Evolutionary conservation across 495 filamentous ascomycete genomes (phyloP), one percentile per base, ranked within the genome.

Genomic region (Xylaria intraflava): DNA sequence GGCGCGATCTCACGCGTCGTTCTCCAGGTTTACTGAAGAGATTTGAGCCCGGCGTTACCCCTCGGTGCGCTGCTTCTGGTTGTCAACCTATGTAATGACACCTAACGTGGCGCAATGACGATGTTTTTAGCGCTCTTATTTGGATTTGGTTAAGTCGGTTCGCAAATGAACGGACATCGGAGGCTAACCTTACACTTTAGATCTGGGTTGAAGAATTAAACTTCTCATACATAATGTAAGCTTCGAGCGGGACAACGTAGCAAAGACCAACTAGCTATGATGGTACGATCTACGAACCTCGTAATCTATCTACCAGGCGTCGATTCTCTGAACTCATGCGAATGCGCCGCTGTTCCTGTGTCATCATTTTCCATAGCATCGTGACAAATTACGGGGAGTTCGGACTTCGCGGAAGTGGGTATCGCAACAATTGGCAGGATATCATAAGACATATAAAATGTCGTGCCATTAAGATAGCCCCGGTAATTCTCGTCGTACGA

Each of bases 21-120:
- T 55, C 6, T 80, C 79, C 20, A 64, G 73, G 46, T 82, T 82
- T 55, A 75, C 70, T 8, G 79, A 82, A 63, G 67, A 74, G 51
- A 70, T 79, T 57, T 80, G 66, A 76, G 11, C 56, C 19, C n/a
- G 11, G 14, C 31, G n/a, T 59, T 4, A 24, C 51, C 43, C 33
- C 51, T 47, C 38, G 41, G 58, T 51, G 58, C 48, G 51, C 52
- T 58, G 56, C 52, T 52, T 60, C 30, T 49, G 46, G 41, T 19
- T 61, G 53, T 58, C 5, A 33, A 46, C 17, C 19, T 47, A 30
- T 51, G 41, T 47, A 8, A 38, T 46, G 17, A 5, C 19, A 14
- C 26, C 50, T 27, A 33, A 23, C 30, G 40, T 40, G 17, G n/a
- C n/a, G n/a, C n/a, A n/a, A 16, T 40, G 35, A 19, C 47, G 14